These are phyloP conservation scores for Trichoderma breve DNA, from an alignment of 2,329 filamentous ascomycete species.

Conservation along the genomic window DNA sequence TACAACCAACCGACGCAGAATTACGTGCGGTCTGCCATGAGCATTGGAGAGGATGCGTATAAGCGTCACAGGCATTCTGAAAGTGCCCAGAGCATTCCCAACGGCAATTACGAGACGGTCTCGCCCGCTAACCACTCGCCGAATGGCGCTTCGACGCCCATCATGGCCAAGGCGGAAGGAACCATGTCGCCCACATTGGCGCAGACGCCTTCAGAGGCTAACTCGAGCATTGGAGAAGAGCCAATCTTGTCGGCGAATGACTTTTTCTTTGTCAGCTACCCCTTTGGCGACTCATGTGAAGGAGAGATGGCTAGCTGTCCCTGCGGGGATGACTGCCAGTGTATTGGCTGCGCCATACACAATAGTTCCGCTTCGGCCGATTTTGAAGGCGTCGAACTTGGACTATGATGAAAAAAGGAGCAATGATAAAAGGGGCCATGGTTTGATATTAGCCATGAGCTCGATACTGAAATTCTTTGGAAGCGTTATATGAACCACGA, in stretches of 20 bases:
- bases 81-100: slow-evolving; percentile 26
- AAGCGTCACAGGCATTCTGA: slow-evolving; percentile 25
- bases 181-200: slow-evolving; percentile 40
- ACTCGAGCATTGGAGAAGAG: slow-evolving; percentile 48
- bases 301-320: slow-evolving; percentile 52
- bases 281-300: slow-evolving; percentile 47
- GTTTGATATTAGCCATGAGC: no score
- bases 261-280: slow-evolving; percentile 60
- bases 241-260: slow-evolving; percentile 51
- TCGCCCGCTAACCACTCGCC: slow-evolving; percentile 18
- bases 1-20: slow-evolving; percentile 62
- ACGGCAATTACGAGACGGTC: slow-evolving; percentile 26
- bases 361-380: neutral
- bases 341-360: slow-evolving; percentile 57
- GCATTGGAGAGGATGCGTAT: slow-evolving; percentile 38
- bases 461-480: neutral
- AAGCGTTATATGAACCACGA: neutral
- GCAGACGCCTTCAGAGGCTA: slow-evolving; percentile 48
- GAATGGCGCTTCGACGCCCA: slow-evolving; percentile 22
- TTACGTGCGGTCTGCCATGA: slow-evolving; percentile 50
- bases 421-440: neutral
- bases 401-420: neutral
- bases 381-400: neutral
- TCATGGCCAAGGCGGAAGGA: slow-evolving; percentile 27
- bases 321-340: slow-evolving; percentile 59